Evolutionary conservation across 495 filamentous ascomycete species (phyloP).

Genomic region (Jackrogersella minutella): DNA sequence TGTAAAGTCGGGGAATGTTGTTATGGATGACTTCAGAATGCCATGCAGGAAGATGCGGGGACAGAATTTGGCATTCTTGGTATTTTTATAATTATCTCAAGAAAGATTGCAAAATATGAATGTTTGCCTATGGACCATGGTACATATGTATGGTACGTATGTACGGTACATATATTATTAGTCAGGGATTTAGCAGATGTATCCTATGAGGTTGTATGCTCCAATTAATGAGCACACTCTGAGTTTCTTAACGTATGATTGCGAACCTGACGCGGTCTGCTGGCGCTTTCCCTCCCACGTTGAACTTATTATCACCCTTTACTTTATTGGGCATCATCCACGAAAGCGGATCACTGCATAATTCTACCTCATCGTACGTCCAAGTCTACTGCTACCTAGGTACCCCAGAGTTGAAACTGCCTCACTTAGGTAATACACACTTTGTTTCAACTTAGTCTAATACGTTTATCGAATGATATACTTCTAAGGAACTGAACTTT

Average conservation of each 20-base stretch:
- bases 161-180: conserved; percentile 16
- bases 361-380: conserved; percentile 4
- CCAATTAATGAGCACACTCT: conserved; percentile 26
- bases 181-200: conserved; percentile 16
- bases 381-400: neutral
- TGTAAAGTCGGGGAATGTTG: neutral
- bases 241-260: conserved; percentile 32
- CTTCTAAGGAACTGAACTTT: too few relatives aligned
- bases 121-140: too few relatives aligned
- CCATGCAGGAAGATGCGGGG: conserved; percentile 26
- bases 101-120: conserved; percentile 24
- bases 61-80: neutral
- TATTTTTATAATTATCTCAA: conserved; percentile 15
- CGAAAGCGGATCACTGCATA: conserved; percentile 4
- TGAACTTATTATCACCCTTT: too few relatives aligned
- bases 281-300: conserved; percentile 6
- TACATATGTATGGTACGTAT: too few relatives aligned
- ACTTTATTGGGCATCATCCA: conserved; percentile 11
- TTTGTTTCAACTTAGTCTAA: neutral
- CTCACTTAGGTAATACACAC: conserved; percentile 4
- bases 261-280: conserved; percentile 2
- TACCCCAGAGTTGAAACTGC: conserved; percentile 3
- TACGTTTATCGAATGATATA: neutral
- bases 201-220: conserved; percentile 21
- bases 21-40: neutral